Base-by-base conservation (phyloP, 2,329 filamentous ascomycete species). In the Rhinocladiella mackenziei region DNA sequence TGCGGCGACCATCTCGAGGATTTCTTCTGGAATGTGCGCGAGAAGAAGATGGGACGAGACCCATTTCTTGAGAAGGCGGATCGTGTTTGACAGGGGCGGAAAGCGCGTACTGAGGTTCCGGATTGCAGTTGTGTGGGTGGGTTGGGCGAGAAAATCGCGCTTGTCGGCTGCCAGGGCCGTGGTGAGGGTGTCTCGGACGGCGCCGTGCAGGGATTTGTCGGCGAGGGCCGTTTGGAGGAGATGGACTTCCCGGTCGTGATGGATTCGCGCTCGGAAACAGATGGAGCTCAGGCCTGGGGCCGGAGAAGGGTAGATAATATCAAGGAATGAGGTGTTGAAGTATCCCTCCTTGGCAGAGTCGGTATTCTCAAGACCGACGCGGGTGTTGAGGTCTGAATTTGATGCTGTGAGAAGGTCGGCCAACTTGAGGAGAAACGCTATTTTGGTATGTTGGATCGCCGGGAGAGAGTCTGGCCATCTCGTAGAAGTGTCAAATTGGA, bases 391-490 rank as follows among this genome's bases (percentile, higher is more conserved):
- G 30, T 71, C 74, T 6, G 76, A 71, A 28, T 82, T 78, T 2
- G 73, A 67, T 13, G 78, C 74, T 56, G 82, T 78, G 3, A 96
- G 68, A 3, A 92, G 75, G 39, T 83, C 80, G 37, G 82, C 80
- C 44, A 95, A 81, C 57, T 80, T 83, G 6, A 84, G 65, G 7
- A 86, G 73, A 61, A 98, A 94, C 3, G 94, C 92, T 28, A 94
- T 78, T 65, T 98, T 98, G 9, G 89, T 89, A 59, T 89, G 81
- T 63, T 98, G 92, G 43, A 97, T 95, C 4, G 91, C 89, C 3
- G 79, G 79, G 6, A 97, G 68, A 60, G 94, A 88, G 60, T 97
- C 89, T 0, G 92, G 92, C 92, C 92, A 98, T 56, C 87, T 84
- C 33, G 81, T 83, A 5, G 92, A 97, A 3, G 85, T 86, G 67